These are phyloP conservation scores for Mastigamoeba balamuthi DNA, from an alignment of 78 protist genomes.

Conservation along the genomic window DNA sequence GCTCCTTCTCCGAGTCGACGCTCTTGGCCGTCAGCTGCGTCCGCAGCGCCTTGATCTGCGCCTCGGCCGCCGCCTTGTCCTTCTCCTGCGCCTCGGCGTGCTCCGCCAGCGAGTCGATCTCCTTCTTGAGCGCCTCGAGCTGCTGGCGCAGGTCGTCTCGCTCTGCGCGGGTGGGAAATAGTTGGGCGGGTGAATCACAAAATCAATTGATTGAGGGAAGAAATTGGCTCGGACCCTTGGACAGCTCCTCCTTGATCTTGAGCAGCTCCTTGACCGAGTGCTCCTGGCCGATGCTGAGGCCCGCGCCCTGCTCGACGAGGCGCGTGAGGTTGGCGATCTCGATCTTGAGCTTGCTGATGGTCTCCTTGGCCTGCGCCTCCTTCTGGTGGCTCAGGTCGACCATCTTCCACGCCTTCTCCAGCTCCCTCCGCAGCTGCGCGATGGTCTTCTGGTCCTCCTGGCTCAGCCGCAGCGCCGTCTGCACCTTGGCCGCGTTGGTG, in stretches of 20 bases:
- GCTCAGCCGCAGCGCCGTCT: conserved; percentile 52
- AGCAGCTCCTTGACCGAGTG: conserved; percentile 61
- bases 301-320: conserved; percentile 75
- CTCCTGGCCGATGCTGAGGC: conserved; percentile 67
- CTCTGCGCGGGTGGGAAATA: too few species aligned
- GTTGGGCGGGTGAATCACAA: too few species aligned
- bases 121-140: background rate
- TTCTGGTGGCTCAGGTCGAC: conserved; percentile 74
- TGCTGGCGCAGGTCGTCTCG: background rate
- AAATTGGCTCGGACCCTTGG: too few species aligned
- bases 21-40: background rate
- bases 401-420: conserved; percentile 69
- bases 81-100: background rate
- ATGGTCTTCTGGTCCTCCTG: conserved; percentile 72
- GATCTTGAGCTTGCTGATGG: conserved; percentile 61
- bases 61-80: background rate
- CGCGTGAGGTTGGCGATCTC: conserved; percentile 57
- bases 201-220: too few species aligned
- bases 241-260: conserved; percentile 57
- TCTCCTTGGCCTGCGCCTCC: conserved; percentile 70
- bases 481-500: conserved; percentile 58
- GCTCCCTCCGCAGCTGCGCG: conserved; percentile 56
- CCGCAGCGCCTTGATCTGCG: background rate
- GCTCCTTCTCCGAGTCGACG: conserved; percentile 34
- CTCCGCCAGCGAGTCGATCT: background rate